These are phyloP conservation scores for Raphanus hybrid DNA, from an alignment of 441 rosid genomes.

Conservation along the genomic window DNA sequence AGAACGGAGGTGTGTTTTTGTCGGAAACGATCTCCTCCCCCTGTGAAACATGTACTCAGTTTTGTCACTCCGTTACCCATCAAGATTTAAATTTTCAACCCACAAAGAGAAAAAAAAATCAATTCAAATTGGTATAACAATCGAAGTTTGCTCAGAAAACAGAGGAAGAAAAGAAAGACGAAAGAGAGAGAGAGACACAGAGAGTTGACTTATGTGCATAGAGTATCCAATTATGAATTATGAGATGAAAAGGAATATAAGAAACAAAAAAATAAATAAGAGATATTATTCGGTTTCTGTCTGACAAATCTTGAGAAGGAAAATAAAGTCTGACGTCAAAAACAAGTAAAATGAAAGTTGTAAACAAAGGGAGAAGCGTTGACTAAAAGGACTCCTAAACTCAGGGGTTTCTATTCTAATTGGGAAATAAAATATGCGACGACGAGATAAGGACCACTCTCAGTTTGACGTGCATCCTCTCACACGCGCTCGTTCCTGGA, in stretches of 20 bases:
- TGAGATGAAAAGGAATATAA: constrained; percentile 25
- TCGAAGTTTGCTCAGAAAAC: constrained; percentile 15
- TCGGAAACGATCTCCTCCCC: constrained; percentile 36
- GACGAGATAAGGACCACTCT: constrained; percentile 16
- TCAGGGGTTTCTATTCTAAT: constrained; percentile 33
- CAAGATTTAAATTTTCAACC: not conserved
- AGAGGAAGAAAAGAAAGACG: constrained; percentile 3
- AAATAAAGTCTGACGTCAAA: constrained; percentile 17
- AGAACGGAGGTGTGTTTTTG: constrained; percentile 44
- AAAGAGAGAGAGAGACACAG: constrained; percentile 13
- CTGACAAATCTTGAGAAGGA: not conserved
- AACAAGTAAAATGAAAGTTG: constrained; percentile 20
- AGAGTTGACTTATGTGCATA: constrained; percentile 62
- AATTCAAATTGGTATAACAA: constrained; percentile 8
- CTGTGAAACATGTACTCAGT: constrained; percentile 49
- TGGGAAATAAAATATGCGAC: not conserved
- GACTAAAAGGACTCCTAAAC: constrained; percentile 26
- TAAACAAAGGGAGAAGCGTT: constrained; percentile 19
- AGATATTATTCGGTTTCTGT: constrained; percentile 29
- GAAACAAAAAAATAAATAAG: not conserved
- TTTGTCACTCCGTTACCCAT: constrained; percentile 62
- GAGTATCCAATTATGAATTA: constrained; percentile 15
- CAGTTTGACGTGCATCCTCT: not conserved
- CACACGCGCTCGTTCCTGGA: constrained; percentile 3
- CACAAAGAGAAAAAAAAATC: too few relatives aligned